These are phyloP conservation scores for Brettanomyces sp. DNA, from an alignment of 805 yeast genomes.

Conservation along the genomic window DNA sequence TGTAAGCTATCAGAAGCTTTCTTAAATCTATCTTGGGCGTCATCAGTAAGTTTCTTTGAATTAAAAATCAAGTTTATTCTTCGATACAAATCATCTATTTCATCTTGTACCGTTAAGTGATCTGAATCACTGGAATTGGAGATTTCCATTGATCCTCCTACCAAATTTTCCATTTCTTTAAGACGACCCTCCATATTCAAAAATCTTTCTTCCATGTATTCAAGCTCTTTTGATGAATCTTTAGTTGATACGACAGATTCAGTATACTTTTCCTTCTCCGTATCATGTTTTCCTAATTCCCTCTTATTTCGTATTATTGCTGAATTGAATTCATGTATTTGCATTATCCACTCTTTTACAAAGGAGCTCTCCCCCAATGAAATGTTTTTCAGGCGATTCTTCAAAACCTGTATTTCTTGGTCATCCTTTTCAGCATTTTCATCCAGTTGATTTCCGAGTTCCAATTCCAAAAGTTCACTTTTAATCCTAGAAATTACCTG, in stretches of 20 bases:
- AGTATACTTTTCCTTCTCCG: background rate
- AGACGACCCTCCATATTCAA: conserved; percentile 1
- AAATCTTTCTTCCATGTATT: background rate
- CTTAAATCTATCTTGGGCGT: conserved; percentile 10
- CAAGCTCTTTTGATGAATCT: background rate
- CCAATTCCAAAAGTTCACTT: conserved; percentile 8
- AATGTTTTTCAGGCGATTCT: conserved; percentile 5
- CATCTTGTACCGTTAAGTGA: conserved; percentile 12
- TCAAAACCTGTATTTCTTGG: background rate
- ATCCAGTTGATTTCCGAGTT: conserved; percentile 5
- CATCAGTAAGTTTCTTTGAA: conserved; percentile 8
- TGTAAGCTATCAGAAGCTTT: conserved; percentile 6
- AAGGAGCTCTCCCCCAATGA: background rate
- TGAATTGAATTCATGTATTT: background rate
- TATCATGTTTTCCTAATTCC: conserved; percentile 1
- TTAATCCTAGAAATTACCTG: conserved; percentile 7
- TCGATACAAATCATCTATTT: conserved; percentile 19
- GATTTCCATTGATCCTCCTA: background rate
- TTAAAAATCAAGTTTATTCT: conserved; percentile 12
- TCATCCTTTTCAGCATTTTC: conserved; percentile 2
- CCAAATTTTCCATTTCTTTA: background rate
- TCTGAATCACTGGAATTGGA: background rate
- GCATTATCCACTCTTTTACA: background rate
- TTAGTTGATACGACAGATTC: background rate
- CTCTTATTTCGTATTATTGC: background rate